Percentiles rank a stretch among this genome's conserved stretches.
phyloP scores from a whole-genome alignment of 2,329 filamentous ascomycete genomes.

The Epichloe bromicola region DNA sequence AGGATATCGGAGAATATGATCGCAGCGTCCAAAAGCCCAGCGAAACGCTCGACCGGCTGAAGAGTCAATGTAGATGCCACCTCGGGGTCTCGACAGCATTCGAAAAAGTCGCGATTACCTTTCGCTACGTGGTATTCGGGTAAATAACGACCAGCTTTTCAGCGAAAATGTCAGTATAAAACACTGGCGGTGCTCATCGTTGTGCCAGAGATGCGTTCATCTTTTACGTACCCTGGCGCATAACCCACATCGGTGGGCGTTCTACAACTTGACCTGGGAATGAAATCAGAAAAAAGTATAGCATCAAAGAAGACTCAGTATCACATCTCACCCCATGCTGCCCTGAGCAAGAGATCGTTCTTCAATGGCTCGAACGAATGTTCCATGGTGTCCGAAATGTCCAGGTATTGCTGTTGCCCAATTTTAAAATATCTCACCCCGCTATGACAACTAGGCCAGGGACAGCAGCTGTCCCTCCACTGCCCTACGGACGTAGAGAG shows the following conservation, averaged over 20 bases:
- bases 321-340: constrained; percentile 62
- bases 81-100: constrained; percentile 87
- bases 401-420: background rate
- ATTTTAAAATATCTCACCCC: background rate
- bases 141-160: constrained; percentile 79
- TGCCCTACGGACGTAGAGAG: no score
- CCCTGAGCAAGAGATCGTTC: constrained; percentile 84
- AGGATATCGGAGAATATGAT: constrained; percentile 99
- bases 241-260: constrained; percentile 94
- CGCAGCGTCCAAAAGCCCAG: constrained; percentile 81
- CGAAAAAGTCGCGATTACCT: constrained; percentile 90
- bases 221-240: constrained; percentile 71
- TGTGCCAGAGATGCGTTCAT: background rate
- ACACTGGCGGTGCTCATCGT: background rate
- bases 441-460: background rate
- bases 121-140: constrained; percentile 97
- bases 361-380: constrained; percentile 69
- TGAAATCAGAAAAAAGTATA: background rate
- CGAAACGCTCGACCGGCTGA: constrained; percentile 86
- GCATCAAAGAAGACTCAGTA: background rate
- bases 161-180: background rate
- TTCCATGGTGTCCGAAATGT: constrained; percentile 36
- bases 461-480: background rate
- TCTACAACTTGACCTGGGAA: constrained; percentile 74
- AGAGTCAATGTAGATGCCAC: constrained; percentile 87